phyloP scores from a whole-genome alignment of 2,329 filamentous ascomycete genomes.

The Penicillium capsulatum region DNA sequence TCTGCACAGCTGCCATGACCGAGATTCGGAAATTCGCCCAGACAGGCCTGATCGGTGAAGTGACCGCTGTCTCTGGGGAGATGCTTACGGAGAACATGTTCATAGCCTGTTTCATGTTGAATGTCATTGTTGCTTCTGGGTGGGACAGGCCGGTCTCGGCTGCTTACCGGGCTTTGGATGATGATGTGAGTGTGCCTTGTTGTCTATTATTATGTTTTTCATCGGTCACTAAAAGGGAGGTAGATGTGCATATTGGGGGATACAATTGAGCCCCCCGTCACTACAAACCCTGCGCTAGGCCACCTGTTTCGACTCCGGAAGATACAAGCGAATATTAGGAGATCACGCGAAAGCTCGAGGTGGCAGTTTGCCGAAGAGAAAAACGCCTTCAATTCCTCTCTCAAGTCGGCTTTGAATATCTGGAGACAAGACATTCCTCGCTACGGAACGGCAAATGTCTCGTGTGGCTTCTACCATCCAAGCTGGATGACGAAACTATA shows the following conservation, averaged over 20 bases:
- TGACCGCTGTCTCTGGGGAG: conserved; percentile 10
- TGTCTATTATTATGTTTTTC: too few species aligned
- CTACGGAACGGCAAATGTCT: conserved; percentile 21
- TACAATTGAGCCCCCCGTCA: conserved; percentile 18
- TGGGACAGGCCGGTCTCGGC: conserved; percentile 28
- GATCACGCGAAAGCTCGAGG: conserved; percentile 15
- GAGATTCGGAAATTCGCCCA: conserved; percentile 22
- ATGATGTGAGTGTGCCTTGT: conserved; percentile 29
- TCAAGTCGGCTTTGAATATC: conserved; percentile 23
- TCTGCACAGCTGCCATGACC: conserved; percentile 25
- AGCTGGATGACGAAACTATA: conserved; percentile 28
- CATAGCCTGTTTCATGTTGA: conserved; percentile 29
- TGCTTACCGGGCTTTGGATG: conserved; percentile 23
- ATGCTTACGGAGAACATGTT: conserved; percentile 24
- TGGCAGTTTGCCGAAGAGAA: conserved; percentile 10
- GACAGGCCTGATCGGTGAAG: conserved; percentile 8
- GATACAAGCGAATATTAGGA: conserved; percentile 26
- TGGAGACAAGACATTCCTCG: conserved; percentile 29
- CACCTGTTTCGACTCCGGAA: conserved; percentile 27
- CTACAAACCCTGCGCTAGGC: conserved; percentile 19
- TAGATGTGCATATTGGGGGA: conserved; percentile 24
- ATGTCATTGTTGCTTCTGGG: conserved; percentile 26
- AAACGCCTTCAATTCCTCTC: conserved; percentile 12
- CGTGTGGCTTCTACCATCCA: conserved; percentile 24
- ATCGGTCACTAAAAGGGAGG: too few species aligned